Evolutionary conservation across 2,329 filamentous ascomycete genomes (phyloP).

Genomic region (Colletotrichum phormii): DNA sequence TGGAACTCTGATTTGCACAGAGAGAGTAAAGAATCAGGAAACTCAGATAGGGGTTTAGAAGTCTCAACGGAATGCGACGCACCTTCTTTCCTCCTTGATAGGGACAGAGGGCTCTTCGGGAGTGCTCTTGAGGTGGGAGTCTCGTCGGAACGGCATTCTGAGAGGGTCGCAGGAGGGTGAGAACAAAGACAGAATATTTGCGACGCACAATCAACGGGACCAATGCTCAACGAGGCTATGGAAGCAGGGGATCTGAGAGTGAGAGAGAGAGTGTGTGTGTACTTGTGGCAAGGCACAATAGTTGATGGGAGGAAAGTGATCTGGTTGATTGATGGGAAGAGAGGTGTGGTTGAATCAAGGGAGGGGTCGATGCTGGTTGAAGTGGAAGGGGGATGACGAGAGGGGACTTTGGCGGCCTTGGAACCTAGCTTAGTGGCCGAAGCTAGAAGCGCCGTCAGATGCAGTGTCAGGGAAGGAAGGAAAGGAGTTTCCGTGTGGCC

Average conservation of each 20-base stretch:
- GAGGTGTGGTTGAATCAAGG: constrained; percentile 22
- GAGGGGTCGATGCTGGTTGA: constrained; percentile 4
- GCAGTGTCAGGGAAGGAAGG: not conserved
- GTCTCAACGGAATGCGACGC: not conserved
- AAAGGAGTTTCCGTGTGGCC: not conserved
- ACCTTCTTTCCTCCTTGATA: not conserved
- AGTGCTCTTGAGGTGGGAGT: not conserved
- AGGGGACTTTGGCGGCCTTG: not conserved
- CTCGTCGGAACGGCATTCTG: not conserved
- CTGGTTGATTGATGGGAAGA: not conserved
- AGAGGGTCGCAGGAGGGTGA: not conserved
- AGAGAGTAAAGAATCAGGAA: not conserved
- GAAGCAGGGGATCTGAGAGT: not conserved
- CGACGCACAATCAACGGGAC: not conserved
- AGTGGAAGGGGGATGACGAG: not conserved
- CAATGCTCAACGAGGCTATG: not conserved
- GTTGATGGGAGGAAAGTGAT: not conserved
- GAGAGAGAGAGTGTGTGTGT: no score
- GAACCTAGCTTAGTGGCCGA: not conserved
- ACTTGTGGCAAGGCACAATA: not conserved
- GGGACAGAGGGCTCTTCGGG: not conserved
- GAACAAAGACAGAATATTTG: not conserved
- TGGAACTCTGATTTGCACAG: not conserved
- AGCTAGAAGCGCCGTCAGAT: not conserved
- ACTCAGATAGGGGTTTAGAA: not conserved